These are phyloP conservation scores for Colletotrichum sp. DNA, from an alignment of 2,329 filamentous ascomycete genomes.

Conservation along the genomic window DNA sequence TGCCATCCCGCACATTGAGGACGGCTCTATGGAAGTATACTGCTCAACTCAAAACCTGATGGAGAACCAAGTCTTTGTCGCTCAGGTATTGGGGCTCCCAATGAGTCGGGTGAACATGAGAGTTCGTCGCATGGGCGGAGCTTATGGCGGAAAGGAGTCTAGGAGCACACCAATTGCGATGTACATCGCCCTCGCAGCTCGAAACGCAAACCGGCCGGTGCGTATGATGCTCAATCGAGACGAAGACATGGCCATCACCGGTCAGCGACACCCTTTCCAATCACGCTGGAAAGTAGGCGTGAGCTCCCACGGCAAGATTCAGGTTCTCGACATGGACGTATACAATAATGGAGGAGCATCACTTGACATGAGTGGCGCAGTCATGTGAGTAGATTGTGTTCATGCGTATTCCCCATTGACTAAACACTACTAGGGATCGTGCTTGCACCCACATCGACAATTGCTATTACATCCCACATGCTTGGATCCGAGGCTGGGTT, in stretches of 20 bases:
- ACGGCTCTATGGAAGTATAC: background rate
- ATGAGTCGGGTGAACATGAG: background rate
- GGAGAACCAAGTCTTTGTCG: background rate
- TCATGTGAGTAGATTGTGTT: background rate
- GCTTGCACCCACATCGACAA: background rate
- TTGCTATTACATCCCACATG: background rate
- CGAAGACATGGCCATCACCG: background rate
- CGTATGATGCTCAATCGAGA: background rate
- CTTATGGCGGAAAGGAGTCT: background rate
- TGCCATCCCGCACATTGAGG: background rate
- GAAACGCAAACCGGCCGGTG: background rate
- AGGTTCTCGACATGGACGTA: background rate
- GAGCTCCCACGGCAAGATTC: background rate
- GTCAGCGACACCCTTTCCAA: background rate
- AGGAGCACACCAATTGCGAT: background rate
- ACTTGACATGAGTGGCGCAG: background rate
- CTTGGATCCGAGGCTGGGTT: background rate
- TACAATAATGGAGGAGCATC: background rate
- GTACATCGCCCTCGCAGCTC: background rate
- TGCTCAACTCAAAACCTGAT: background rate
- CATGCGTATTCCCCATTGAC: fast-evolving
- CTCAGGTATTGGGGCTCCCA: background rate
- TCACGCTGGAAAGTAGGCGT: background rate
- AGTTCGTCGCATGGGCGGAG: background rate
- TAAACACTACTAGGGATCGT: background rate